Conservation (phyloP, 257 asterid genomes). For the Scutellaria minor region DNA sequence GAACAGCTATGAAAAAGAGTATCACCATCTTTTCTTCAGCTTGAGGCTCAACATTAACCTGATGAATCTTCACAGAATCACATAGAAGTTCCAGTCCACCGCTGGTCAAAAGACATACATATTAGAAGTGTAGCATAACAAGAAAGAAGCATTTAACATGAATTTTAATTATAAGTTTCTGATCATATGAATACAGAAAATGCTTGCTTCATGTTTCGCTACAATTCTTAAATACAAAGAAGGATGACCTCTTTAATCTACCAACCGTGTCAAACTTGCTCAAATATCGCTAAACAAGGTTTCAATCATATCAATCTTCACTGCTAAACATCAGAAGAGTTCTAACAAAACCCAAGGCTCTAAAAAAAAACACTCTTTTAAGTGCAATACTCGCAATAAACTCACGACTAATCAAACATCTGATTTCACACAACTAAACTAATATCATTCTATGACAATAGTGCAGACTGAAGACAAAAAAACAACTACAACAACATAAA, state of each 20-base stretch:
- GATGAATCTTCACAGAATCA: conserved; percentile 83
- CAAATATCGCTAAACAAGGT: background rate
- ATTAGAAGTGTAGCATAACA: conserved; percentile 11
- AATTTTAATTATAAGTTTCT: background rate
- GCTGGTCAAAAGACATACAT: conserved; percentile 45
- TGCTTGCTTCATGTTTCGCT: background rate
- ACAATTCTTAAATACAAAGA: background rate
- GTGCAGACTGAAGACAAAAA: background rate
- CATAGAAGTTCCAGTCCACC: conserved; percentile 97
- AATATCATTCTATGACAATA: background rate
- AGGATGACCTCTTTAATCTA: background rate
- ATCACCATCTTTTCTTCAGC: conserved; percentile 66
- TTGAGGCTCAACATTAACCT: conserved; percentile 63
- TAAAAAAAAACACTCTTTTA: background rate
- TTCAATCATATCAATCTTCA: background rate
- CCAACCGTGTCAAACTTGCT: background rate
- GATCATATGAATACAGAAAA: conserved; percentile 15
- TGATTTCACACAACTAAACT: background rate
- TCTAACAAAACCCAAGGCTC: conserved; percentile 3
- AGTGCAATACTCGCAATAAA: background rate
- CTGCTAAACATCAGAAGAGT: background rate
- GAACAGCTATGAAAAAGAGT: conserved; percentile 24
- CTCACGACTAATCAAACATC: background rate
- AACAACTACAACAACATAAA: background rate
- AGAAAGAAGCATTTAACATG: background rate